Percentiles rank a stretch among this genome's conserved stretches.
phyloP scores from a whole-genome alignment of 305 asterid genomes.

The Fraxinus latifolia region DNA sequence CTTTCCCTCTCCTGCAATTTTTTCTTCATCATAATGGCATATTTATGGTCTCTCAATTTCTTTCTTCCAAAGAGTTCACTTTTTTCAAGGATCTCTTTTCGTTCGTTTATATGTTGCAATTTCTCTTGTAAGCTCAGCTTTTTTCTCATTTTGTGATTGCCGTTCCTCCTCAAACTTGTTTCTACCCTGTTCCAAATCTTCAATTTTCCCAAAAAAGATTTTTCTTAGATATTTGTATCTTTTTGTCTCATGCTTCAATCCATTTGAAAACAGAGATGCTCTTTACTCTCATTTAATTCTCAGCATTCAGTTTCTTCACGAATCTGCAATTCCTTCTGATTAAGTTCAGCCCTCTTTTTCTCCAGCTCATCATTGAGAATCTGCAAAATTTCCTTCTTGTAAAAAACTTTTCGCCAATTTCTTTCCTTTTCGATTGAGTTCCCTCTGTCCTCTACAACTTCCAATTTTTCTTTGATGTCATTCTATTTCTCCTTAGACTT shows the following conservation, averaged over 20 bases:
- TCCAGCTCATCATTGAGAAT: slow-evolving; percentile 6
- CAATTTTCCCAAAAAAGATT: background rate
- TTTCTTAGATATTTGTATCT: background rate
- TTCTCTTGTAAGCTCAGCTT: background rate
- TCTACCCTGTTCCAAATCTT: background rate
- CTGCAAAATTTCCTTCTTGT: background rate
- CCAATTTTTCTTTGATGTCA: background rate
- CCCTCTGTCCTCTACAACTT: background rate
- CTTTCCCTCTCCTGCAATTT: background rate
- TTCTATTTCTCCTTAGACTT: slow-evolving; percentile 2
- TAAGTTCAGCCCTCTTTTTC: background rate
- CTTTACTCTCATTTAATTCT: background rate
- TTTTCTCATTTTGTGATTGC: background rate
- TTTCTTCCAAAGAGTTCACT: background rate
- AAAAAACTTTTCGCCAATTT: background rate
- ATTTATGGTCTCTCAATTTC: background rate
- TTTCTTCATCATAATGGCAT: background rate
- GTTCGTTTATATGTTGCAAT: background rate
- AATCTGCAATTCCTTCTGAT: background rate
- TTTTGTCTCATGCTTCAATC: slow-evolving; percentile 8
- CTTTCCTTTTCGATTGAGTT: background rate
- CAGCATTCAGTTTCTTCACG: background rate
- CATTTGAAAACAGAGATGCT: background rate
- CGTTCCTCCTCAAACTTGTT: background rate
- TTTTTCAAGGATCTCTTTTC: background rate